These are phyloP conservation scores for Dactylella cylindrospora DNA, from an alignment of 2,329 filamentous ascomycete species.

Conservation along the genomic window DNA sequence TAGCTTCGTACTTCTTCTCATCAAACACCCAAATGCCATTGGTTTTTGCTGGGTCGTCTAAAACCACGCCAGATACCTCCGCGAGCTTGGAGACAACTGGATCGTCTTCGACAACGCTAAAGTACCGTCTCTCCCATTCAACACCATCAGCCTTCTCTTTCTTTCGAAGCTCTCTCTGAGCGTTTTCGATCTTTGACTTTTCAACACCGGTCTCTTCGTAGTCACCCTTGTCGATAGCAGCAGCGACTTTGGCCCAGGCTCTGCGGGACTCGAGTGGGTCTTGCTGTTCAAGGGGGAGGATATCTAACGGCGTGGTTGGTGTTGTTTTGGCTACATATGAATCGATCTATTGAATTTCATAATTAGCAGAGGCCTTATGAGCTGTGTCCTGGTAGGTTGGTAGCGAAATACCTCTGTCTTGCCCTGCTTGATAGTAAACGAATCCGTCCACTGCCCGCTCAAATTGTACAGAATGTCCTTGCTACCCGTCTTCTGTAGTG, in stretches of 20 bases:
- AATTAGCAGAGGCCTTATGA: too few relatives aligned
- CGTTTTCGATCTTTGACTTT: constrained; percentile 87
- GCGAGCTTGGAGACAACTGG: constrained; percentile 54
- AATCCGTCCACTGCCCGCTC: constrained; percentile 86
- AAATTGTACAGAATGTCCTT: constrained; percentile 75
- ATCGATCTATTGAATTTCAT: constrained; percentile 55
- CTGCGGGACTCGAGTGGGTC: constrained; percentile 83
- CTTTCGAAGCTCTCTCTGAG: constrained; percentile 74
- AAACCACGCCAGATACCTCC: constrained; percentile 50
- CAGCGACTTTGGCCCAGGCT: constrained; percentile 83
- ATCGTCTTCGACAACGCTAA: constrained; percentile 61
- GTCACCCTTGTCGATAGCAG: constrained; percentile 76
- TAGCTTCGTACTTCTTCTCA: constrained; percentile 50
- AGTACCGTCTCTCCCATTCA: constrained; percentile 83
- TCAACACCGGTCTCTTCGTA: constrained; percentile 76
- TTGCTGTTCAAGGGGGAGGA: constrained; percentile 75
- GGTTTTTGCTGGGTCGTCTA: constrained; percentile 65
- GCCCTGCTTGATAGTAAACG: constrained; percentile 71
- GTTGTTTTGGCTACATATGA: constrained; percentile 63
- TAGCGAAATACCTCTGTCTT: constrained; percentile 42
- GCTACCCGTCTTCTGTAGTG: constrained; percentile 68
- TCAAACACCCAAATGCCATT: constrained; percentile 72
- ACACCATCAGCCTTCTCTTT: constrained; percentile 73
- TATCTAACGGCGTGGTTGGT: constrained; percentile 66
- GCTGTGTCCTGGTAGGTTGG: too few relatives aligned